Percentiles rank a stretch among this genome's conserved stretches.
Evolutionary conservation across 768 basidiomycete genomes (phyloP).

Genomic region (Termitomyces sp.): DNA sequence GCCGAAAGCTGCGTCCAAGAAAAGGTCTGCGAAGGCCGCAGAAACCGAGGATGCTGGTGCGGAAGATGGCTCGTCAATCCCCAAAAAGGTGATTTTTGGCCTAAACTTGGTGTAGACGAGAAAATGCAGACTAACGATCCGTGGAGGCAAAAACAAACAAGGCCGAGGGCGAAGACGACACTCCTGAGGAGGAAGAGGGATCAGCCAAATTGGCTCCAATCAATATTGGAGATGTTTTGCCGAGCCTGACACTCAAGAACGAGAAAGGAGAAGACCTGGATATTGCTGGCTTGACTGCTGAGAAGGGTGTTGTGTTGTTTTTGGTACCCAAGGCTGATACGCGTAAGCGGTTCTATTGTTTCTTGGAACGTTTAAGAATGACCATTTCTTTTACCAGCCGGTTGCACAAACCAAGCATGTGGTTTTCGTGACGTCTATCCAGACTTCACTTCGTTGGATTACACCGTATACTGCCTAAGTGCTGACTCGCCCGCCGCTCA

Average conservation of each 20-base stretch:
- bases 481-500: constrained; percentile 74
- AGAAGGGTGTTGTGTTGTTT: constrained; percentile 80
- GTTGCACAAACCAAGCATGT: constrained; percentile 92
- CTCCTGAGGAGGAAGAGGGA: constrained; percentile 18
- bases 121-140: neutral
- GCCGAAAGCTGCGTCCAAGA: constrained; percentile 33
- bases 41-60: constrained; percentile 30
- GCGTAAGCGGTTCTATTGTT: constrained; percentile 41
- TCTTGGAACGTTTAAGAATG: neutral
- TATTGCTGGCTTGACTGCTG: constrained; percentile 54
- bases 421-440: constrained; percentile 83
- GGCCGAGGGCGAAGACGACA: constrained; percentile 20
- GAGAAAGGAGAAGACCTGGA: constrained; percentile 81
- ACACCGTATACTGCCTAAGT: constrained; percentile 81
- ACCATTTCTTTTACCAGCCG: constrained; percentile 42
- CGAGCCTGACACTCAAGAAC: constrained; percentile 74
- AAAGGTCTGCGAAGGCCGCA: constrained; percentile 31
- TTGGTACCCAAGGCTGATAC: constrained; percentile 85
- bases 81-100: constrained; percentile 35
- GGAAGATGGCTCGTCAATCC: constrained; percentile 27
- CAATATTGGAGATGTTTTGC: constrained; percentile 73
- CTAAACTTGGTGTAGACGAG: neutral
- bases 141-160: constrained; percentile 30
- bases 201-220: constrained; percentile 33
- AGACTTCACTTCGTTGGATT: constrained; percentile 66